Conservation (phyloP, 345 rosid genomes). For the Anastatica hierochuntica region DNA sequence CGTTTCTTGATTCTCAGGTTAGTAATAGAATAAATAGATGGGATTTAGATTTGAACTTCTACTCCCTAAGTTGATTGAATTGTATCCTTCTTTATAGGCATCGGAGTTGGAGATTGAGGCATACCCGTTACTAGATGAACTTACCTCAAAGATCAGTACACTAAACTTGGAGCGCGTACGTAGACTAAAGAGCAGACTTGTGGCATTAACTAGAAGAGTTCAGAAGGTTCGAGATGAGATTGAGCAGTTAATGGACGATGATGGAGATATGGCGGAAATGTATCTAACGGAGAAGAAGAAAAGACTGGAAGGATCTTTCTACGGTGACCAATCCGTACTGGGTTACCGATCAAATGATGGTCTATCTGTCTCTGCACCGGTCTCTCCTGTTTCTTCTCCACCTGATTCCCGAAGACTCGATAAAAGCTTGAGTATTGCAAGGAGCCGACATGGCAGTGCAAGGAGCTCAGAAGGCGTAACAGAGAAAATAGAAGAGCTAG, state of each 20-base stretch:
- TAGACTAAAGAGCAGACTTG: constrained; percentile 93
- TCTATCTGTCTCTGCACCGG: constrained; percentile 75
- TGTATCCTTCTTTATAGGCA: constrained; percentile 49
- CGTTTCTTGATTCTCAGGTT: constrained; percentile 98
- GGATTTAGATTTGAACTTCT: not conserved
- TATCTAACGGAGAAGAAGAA: constrained; percentile 92
- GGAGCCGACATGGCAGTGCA: constrained; percentile 89
- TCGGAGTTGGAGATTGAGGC: constrained; percentile 99
- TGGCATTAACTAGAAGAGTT: constrained; percentile 85
- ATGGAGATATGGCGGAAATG: constrained; percentile 99
- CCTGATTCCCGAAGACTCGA: constrained; percentile 74
- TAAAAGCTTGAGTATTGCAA: constrained; percentile 75
- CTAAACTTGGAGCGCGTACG: constrained; percentile 91
- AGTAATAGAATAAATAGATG: constrained; percentile 14
- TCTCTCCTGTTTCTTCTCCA: constrained; percentile 89
- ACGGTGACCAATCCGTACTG: constrained; percentile 65
- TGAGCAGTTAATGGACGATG: constrained; percentile 99
- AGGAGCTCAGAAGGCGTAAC: constrained; percentile 69
- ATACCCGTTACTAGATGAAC: constrained; percentile 89
- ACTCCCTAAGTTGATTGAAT: constrained; percentile 3
- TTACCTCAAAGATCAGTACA: constrained; percentile 95
- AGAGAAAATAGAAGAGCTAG: constrained; percentile 84
- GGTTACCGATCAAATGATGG: constrained; percentile 76
- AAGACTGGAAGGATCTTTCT: constrained; percentile 68
- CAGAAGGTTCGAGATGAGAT: constrained; percentile 99